Evolutionary conservation across 768 basidiomycete species (phyloP).

Genomic region (Suillus subluteus): DNA sequence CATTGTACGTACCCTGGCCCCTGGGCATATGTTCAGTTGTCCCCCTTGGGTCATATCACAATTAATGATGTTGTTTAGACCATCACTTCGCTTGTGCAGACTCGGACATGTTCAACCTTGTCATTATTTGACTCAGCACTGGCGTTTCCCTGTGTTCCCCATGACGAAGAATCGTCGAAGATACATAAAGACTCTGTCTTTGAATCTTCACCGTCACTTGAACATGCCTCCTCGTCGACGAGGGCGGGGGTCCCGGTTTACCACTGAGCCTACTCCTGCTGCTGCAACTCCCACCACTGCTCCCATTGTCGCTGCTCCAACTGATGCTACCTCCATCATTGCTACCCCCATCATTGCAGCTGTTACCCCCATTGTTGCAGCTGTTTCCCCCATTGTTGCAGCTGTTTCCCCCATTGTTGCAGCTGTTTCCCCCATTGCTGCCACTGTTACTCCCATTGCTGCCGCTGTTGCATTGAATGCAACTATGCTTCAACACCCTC

Average conservation of each 20-base stretch:
- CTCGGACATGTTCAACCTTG: background rate
- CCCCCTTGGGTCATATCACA: background rate
- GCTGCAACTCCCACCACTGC: background rate
- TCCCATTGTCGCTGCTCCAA: background rate
- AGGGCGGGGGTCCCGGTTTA: background rate
- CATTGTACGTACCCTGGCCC: background rate
- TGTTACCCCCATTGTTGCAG: background rate
- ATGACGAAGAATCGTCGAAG: background rate
- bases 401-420: too few relatives aligned
- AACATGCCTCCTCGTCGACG: background rate
- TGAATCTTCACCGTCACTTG: background rate
- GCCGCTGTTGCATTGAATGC: background rate
- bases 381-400: background rate
- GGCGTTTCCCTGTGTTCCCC: background rate
- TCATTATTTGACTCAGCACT: slow-evolving; percentile 1
- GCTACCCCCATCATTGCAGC: background rate
- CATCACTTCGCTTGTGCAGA: too few relatives aligned
- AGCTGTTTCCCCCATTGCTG: too few relatives aligned
- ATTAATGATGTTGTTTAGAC: background rate
- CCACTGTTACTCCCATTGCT: too few relatives aligned
- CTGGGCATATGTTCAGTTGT: background rate
- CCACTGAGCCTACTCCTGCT: slow-evolving; percentile 1
- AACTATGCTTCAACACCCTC: background rate
- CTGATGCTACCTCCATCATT: too few relatives aligned
- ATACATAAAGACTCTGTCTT: background rate